Evolutionary conservation across 192 early-diverging fungal genomes (phyloP).

Genomic region (Coemansia sp.): DNA sequence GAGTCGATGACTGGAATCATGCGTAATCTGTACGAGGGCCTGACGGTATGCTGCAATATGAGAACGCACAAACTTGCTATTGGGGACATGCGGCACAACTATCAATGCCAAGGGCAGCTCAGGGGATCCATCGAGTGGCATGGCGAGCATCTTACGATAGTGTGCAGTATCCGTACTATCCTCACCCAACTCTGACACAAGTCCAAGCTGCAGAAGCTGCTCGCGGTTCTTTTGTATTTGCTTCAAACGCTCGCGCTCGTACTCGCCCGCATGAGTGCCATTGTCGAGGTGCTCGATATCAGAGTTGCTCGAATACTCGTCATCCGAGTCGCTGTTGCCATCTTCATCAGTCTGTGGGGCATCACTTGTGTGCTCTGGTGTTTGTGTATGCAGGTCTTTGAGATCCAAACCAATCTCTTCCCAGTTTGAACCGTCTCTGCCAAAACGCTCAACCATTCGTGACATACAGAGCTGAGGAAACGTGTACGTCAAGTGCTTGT

Average conservation of each 20-base stretch:
- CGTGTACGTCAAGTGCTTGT: constrained; percentile 38
- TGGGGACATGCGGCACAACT: constrained; percentile 61
- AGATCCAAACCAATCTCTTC: constrained; percentile 66
- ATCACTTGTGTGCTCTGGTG: background rate
- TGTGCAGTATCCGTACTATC: constrained; percentile 70
- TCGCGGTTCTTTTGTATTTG: constrained; percentile 49
- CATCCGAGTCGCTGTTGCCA: background rate
- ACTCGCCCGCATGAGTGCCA: constrained; percentile 30
- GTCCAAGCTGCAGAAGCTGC: constrained; percentile 54
- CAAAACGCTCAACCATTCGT: constrained; percentile 86
- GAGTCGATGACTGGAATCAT: constrained; percentile 55
- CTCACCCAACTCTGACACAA: constrained; percentile 79
- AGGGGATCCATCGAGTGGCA: constrained; percentile 28
- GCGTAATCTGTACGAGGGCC: constrained; percentile 59
- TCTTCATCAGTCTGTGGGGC: too few species aligned
- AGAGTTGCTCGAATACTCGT: constrained; percentile 11
- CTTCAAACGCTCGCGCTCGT: constrained; percentile 45
- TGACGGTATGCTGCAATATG: constrained; percentile 60
- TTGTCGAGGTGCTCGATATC: constrained; percentile 30
- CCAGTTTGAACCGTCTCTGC: constrained; percentile 75
- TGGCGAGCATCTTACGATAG: constrained; percentile 58
- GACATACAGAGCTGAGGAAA: constrained; percentile 74
- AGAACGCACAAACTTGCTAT: constrained; percentile 31
- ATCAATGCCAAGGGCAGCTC: constrained; percentile 53
- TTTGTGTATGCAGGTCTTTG: background rate